These are phyloP conservation scores for Favolaschia claudopus DNA, from an alignment of 768 basidiomycete species.

Conservation along the genomic window DNA sequence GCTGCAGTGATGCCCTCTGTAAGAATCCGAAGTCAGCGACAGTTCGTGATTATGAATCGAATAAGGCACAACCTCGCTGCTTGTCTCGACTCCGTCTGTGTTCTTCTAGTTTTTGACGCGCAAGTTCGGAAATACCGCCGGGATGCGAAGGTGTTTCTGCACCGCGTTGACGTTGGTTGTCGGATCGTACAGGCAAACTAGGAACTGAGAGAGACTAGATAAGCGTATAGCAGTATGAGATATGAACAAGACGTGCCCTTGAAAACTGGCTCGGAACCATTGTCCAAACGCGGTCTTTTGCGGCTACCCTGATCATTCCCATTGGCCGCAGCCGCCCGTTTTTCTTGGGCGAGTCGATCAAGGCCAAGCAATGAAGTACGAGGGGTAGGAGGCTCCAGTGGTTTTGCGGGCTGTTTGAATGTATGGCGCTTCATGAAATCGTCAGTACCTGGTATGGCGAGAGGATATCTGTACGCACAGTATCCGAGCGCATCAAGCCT, in stretches of 20 bases:
- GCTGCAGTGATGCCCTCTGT: conserved; percentile 76
- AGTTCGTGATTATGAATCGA: background rate
- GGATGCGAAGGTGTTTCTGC: conserved; percentile 95
- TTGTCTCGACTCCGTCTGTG: conserved; percentile 73
- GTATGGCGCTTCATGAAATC: conserved; percentile 66
- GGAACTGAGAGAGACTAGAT: conserved; percentile 73
- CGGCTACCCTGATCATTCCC: conserved; percentile 58
- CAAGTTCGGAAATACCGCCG: conserved; percentile 84
- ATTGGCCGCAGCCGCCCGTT: conserved; percentile 68
- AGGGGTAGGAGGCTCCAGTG: conserved; percentile 79
- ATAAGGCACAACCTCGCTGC: conserved; percentile 59
- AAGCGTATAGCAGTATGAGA: conserved; percentile 1
- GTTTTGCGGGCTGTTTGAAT: conserved; percentile 78
- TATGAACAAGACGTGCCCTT: conserved; percentile 68
- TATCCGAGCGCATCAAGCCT: conserved; percentile 75
- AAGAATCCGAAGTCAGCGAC: conserved; percentile 8
- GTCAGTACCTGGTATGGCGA: background rate
- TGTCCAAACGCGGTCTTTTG: conserved; percentile 71
- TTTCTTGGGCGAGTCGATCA: conserved; percentile 89
- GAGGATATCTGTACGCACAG: conserved; percentile 47
- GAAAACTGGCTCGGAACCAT: conserved; percentile 77
- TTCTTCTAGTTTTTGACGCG: conserved; percentile 78
- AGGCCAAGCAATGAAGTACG: conserved; percentile 85
- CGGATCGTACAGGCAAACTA: conserved; percentile 64
- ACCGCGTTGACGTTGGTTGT: conserved; percentile 75